Evolutionary conservation across 1,139 yeast genomes (phyloP).

Genomic region (Pichia kudriavzevii): DNA sequence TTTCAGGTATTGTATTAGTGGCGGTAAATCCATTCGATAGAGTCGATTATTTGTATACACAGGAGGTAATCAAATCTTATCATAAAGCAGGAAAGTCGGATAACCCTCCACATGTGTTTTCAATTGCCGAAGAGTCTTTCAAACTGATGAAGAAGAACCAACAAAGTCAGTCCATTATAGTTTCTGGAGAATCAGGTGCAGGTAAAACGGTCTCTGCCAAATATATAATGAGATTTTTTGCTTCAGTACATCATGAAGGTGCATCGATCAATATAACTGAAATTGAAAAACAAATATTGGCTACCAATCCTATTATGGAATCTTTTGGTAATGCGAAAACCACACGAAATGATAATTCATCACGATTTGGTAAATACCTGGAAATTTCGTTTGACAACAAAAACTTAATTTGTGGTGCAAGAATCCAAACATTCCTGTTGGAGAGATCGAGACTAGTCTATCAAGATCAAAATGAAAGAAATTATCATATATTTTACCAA

Average conservation of each 20-base stretch:
- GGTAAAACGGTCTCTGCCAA: constrained; percentile 98
- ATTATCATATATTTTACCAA: constrained; percentile 94
- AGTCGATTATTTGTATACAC: constrained; percentile 80
- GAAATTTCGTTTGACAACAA: constrained; percentile 75
- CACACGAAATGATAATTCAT: constrained; percentile 92
- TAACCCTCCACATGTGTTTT: constrained; percentile 91
- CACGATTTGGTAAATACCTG: constrained; percentile 92
- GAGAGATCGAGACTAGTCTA: constrained; percentile 92
- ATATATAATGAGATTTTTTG: constrained; percentile 95
- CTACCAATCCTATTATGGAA: constrained; percentile 97
- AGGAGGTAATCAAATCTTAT: constrained; percentile 88
- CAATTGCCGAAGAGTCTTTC: constrained; percentile 96
- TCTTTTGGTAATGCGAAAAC: constrained; percentile 98
- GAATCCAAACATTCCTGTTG: constrained; percentile 82
- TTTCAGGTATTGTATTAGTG: constrained; percentile 92
- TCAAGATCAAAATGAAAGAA: constrained; percentile 86
- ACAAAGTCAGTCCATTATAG: constrained; percentile 89
- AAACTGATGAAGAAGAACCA: constrained; percentile 80
- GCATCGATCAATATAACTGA: constrained; percentile 58
- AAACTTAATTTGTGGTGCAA: constrained; percentile 86
- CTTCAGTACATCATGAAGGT: constrained; percentile 65
- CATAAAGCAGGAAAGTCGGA: constrained; percentile 88
- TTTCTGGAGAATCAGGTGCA: constrained; percentile 97
- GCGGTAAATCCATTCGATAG: constrained; percentile 94
- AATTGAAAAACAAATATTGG: constrained; percentile 89